Conservation (phyloP, 176 grass and related monocot species). For the Aegilops speltoides region DNA sequence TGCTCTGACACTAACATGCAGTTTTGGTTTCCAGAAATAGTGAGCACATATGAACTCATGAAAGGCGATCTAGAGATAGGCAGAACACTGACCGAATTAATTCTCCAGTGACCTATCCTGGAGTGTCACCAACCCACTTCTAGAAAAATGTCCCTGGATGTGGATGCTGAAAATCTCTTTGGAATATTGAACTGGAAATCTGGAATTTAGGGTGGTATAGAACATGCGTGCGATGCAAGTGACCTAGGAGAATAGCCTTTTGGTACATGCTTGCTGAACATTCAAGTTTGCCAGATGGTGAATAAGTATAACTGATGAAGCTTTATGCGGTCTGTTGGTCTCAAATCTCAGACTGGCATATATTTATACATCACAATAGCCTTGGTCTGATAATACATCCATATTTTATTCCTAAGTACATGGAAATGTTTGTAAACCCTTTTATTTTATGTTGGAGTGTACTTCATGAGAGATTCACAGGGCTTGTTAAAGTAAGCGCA, state of each 20-base stretch:
- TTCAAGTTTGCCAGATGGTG: conserved; percentile 3
- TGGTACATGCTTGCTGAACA: not conserved
- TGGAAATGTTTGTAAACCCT: not conserved
- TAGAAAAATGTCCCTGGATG: not conserved
- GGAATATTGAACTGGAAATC: not conserved
- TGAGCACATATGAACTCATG: not conserved
- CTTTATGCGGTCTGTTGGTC: not conserved
- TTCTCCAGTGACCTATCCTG: not conserved
- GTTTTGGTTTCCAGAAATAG: not conserved
- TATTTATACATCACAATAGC: not conserved
- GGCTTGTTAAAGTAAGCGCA: not conserved
- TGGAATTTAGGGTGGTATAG: not conserved
- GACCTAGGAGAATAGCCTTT: not conserved
- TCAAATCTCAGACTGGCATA: not conserved
- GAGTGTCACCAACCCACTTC: conserved; percentile 10
- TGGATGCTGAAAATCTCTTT: not conserved
- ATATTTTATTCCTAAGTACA: not conserved
- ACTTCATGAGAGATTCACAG: conserved; percentile 1
- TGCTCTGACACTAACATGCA: not conserved
- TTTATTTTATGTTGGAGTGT: not conserved
- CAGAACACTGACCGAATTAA: not conserved
- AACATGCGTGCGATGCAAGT: conserved; percentile 16
- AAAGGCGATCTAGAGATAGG: not conserved
- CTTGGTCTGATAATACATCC: not conserved
- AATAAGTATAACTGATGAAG: not conserved